These are phyloP conservation scores for Bauhinia variegata DNA, from an alignment of 306 rosid species.

Conservation along the genomic window DNA sequence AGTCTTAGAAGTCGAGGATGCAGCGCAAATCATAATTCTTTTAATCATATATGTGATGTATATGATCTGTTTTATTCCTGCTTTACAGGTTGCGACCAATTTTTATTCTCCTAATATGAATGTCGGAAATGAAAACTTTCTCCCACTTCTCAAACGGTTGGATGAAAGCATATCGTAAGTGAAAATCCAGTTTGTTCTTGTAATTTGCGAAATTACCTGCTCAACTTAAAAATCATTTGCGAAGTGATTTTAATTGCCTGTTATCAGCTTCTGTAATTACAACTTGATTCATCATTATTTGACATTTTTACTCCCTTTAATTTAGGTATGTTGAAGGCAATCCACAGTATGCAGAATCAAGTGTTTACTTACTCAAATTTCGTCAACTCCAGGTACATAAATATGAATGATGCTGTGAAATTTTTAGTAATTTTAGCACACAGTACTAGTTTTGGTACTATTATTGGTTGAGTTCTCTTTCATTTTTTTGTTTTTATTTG, in stretches of 20 bases:
- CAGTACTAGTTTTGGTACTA: slow-evolving; percentile 1
- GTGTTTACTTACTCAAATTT: slow-evolving; percentile 94
- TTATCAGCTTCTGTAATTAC: slow-evolving; percentile 25
- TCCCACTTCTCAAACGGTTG: slow-evolving; percentile 88
- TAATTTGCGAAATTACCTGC: slow-evolving; percentile 17
- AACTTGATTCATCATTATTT: slow-evolving; percentile 12
- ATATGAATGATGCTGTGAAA: slow-evolving; percentile 5
- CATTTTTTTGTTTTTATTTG: slow-evolving; percentile 23
- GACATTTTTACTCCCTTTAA: slow-evolving; percentile 31
- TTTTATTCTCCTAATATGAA: slow-evolving; percentile 94
- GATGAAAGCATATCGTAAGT: slow-evolving; percentile 99
- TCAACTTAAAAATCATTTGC: slow-evolving; percentile 5
- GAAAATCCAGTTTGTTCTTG: slow-evolving; percentile 31
- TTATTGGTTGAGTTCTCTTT: slow-evolving; percentile 20
- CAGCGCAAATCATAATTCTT: slow-evolving; percentile 18
- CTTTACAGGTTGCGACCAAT: slow-evolving; percentile 78
- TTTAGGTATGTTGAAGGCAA: slow-evolving; percentile 90
- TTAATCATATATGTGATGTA: slow-evolving; percentile 14
- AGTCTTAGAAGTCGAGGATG: slow-evolving; percentile 23
- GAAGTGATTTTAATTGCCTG: slow-evolving; percentile 3
- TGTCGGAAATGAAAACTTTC: slow-evolving; percentile 83
- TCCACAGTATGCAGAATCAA: slow-evolving; percentile 95
- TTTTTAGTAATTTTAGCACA: slow-evolving; percentile 25
- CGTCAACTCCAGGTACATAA: slow-evolving; percentile 89
- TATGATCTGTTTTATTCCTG: slow-evolving; percentile 33